Evolutionary conservation across 176 grass and related monocot genomes (phyloP).

Genomic region (Paspalum notatum): DNA sequence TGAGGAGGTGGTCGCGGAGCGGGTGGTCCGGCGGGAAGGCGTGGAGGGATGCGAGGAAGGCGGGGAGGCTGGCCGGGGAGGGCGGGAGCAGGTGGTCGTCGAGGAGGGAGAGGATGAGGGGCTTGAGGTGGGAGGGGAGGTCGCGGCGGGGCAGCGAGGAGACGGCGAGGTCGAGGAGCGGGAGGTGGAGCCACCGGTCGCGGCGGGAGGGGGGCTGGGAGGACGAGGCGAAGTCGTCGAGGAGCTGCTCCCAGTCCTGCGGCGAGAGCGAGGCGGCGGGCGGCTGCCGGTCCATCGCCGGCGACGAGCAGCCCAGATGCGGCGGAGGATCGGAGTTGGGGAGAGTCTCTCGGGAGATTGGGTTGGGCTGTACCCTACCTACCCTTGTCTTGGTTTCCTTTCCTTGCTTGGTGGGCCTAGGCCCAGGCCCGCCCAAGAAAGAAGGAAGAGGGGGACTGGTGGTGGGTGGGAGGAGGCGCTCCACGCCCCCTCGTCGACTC

Average conservation of each 20-base stretch:
- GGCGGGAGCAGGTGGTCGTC: slow-evolving; percentile 57
- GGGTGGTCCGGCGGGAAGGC: slow-evolving; percentile 50
- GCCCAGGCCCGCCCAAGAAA: no score
- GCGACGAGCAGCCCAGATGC: slow-evolving; percentile 2
- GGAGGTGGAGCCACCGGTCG: slow-evolving; percentile 63
- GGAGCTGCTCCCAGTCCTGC: slow-evolving; percentile 69
- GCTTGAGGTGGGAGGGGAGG: slow-evolving; percentile 60
- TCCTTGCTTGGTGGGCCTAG: no score
- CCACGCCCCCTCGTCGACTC: no score
- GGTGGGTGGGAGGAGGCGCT: no score
- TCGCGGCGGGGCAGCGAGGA: slow-evolving; percentile 84
- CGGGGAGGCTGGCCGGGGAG: slow-evolving; percentile 39
- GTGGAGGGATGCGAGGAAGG: slow-evolving; percentile 44
- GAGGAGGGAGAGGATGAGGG: slow-evolving; percentile 57
- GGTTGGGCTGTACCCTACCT: no score
- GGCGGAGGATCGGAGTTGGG: no score
- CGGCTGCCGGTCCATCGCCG: slow-evolving; percentile 63
- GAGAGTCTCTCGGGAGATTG: no score
- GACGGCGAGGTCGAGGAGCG: slow-evolving; percentile 75
- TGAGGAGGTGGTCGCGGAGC: slow-evolving; percentile 64
- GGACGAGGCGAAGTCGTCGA: slow-evolving; percentile 70
- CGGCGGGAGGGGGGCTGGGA: slow-evolving; percentile 43
- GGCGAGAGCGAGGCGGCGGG: slow-evolving; percentile 49
- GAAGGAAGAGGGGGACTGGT: no score
- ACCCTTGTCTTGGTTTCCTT: no score